Conservation (phyloP, 495 filamentous ascomycete species). For the Talaromyces wortmannii region DNA sequence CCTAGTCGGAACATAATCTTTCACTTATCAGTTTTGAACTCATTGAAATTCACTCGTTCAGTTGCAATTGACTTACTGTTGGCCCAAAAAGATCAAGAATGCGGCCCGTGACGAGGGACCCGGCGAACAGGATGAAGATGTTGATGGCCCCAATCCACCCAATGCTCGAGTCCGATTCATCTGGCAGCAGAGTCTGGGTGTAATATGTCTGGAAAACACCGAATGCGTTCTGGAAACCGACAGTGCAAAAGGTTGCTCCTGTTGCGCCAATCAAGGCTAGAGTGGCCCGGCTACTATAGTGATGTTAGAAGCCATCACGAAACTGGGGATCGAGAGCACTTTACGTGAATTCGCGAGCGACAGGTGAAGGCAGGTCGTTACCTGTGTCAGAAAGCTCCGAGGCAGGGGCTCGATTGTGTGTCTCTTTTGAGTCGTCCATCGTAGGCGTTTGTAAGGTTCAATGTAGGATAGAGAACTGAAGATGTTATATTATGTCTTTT, state of each 20-base stretch:
- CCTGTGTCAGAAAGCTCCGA: too few relatives aligned
- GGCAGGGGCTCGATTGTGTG: too few relatives aligned
- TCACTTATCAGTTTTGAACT: background rate
- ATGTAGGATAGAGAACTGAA: too few relatives aligned
- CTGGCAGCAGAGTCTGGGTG: constrained; percentile 35
- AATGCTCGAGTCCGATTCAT: constrained; percentile 40
- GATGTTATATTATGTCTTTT: too few relatives aligned
- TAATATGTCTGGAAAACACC: constrained; percentile 61
- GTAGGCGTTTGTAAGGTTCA: too few relatives aligned
- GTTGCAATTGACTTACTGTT: constrained; percentile 6
- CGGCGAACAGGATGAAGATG: constrained; percentile 31
- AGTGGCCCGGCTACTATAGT: background rate
- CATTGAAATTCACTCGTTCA: background rate
- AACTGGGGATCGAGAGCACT: background rate
- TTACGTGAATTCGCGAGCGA: background rate
- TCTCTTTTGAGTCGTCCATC: too few relatives aligned
- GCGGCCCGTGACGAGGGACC: constrained; percentile 22
- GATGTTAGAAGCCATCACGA: background rate
- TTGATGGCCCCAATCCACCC: constrained; percentile 55
- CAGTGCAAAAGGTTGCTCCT: constrained; percentile 36
- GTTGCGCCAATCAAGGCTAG: constrained; percentile 5
- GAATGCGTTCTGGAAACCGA: constrained; percentile 59
- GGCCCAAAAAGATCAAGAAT: constrained; percentile 35
- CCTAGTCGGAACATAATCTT: constrained; percentile 23
- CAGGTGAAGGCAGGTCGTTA: too few relatives aligned